phyloP scores from a whole-genome alignment of 345 rosid genomes.

The Salix viminalis region DNA sequence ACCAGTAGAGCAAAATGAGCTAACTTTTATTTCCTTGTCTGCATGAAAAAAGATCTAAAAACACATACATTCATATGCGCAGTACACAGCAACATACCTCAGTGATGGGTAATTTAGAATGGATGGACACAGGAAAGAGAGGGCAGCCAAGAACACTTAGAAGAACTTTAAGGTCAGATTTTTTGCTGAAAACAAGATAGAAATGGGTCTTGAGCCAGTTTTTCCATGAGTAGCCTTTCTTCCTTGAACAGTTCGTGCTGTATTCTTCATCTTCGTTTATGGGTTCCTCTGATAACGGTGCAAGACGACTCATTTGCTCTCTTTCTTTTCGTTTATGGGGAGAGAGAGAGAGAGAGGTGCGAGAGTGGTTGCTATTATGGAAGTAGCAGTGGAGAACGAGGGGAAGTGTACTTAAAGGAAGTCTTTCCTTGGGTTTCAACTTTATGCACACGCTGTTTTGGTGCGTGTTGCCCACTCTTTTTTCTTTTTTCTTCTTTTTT shows the following conservation, averaged over 20 bases:
- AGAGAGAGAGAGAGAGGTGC: not conserved
- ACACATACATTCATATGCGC: not conserved
- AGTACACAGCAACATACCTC: slow-evolving; percentile 32
- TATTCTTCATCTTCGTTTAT: slow-evolving; percentile 39
- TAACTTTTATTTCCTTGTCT: not conserved
- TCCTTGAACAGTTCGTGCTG: slow-evolving; percentile 32
- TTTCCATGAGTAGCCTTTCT: slow-evolving; percentile 50
- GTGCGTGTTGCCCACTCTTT: slow-evolving; percentile 27
- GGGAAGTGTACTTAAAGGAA: slow-evolving; percentile 18
- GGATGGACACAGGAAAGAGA: slow-evolving; percentile 68
- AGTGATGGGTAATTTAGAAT: slow-evolving; percentile 38
- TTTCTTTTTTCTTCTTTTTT: not conserved
- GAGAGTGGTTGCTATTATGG: not conserved
- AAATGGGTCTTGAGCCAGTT: slow-evolving; percentile 66
- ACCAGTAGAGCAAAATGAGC: not conserved
- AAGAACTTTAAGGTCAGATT: slow-evolving; percentile 58
- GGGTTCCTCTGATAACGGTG: slow-evolving; percentile 83
- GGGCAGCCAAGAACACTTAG: slow-evolving; percentile 85
- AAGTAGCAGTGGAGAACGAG: slow-evolving; percentile 1
- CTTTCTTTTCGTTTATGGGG: not conserved
- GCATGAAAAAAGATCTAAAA: not conserved
- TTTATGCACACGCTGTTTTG: slow-evolving; percentile 27
- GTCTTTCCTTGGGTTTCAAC: not conserved
- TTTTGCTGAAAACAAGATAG: slow-evolving; percentile 44
- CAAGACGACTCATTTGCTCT: slow-evolving; percentile 53